Base-by-base conservation (phyloP, 805 yeast species). In the Candida insectorum region DNA sequence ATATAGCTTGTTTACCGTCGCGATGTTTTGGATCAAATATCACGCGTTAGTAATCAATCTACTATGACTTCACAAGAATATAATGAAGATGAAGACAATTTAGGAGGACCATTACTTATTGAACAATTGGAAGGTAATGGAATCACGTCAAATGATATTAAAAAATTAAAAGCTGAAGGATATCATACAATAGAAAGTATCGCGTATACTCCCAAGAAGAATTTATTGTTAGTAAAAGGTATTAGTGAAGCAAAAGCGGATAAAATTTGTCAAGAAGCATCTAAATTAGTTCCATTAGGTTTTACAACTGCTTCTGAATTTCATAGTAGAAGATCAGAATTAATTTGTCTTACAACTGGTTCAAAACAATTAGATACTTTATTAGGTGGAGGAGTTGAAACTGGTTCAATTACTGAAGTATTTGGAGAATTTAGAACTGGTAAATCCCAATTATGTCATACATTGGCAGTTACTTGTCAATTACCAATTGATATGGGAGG, bases 351-450 rank as follows among this genome's bases (percentile, higher is more conserved):
- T 35, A 89, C 97, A 2, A 91, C 98, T 0, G 98, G 98, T 1
- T 88, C 97, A 2, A 87, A 88, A 53, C 91, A 87, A 51, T 69
- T 93, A 27, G 98, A 93, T 56, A 87, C 96, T 1, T 66, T 93
- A 31, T 67, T 93, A 24, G 97, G 97, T 7, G 98, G 98, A 34
- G 98, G 98, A 26, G 75, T 93, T 32, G 98, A 93, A 58, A 93
- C 98, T 0, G 98, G 98, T 2, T 85, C 96, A 2, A 83, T 93
- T 44, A 93, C 98, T 1, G 98, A 93, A 61, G 75, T 91, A 6
- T 93, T 86, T 65, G 98, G 98, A 23, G 98, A 93, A 60, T 93
- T 89, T 58, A 78, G 97, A 65, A 93, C 98, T 2, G 98, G 98
- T 28, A 93, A 93, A 57, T 87, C 97, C 4, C 98, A 93, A 65